Percentiles rank a stretch among this genome's conserved stretches.
These are phyloP conservation scores for Aristolochia californica DNA, from an alignment of 164 flowering plant genomes.

Conservation along the genomic window DNA sequence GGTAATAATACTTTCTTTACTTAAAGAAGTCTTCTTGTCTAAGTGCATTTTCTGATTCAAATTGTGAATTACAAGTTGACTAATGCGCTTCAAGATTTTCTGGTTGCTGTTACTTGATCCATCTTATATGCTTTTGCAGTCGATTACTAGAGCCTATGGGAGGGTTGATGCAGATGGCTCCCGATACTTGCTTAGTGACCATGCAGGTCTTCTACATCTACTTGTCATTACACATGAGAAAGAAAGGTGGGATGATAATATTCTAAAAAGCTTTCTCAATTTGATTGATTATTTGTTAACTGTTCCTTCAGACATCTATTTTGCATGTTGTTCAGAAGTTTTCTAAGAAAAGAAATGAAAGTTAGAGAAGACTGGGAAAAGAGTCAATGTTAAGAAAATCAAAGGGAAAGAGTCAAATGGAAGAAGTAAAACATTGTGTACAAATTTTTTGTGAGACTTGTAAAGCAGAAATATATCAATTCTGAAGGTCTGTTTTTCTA, in stretches of 20 bases:
- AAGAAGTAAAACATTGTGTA: not conserved
- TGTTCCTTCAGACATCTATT: not conserved
- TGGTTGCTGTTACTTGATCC: not conserved
- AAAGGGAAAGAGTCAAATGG: no score
- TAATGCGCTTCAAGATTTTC: not conserved
- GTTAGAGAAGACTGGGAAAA: no score
- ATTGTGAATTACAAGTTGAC: no score
- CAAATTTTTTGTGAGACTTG: not conserved
- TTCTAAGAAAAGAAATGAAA: no score
- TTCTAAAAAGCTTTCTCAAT: not conserved
- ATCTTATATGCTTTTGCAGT: constrained; percentile 34
- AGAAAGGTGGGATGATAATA: constrained; percentile 47
- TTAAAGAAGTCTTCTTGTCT: not conserved
- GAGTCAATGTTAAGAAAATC: no score
- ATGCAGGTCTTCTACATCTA: constrained; percentile 85
- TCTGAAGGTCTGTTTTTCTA: not conserved
- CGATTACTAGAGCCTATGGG: constrained; percentile 89
- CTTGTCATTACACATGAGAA: constrained; percentile 92
- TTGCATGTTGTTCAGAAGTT: no score
- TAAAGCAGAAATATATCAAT: not conserved
- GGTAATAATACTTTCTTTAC: constrained; percentile 27
- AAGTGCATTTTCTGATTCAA: no score
- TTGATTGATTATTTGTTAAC: not conserved
- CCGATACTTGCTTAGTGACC: constrained; percentile 88
- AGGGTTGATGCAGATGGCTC: constrained; percentile 99